Percentiles rank a stretch among this genome's conserved stretches.
Conservation (phyloP, 1,139 yeast species). For the Waltiozyma sp. region DNA sequence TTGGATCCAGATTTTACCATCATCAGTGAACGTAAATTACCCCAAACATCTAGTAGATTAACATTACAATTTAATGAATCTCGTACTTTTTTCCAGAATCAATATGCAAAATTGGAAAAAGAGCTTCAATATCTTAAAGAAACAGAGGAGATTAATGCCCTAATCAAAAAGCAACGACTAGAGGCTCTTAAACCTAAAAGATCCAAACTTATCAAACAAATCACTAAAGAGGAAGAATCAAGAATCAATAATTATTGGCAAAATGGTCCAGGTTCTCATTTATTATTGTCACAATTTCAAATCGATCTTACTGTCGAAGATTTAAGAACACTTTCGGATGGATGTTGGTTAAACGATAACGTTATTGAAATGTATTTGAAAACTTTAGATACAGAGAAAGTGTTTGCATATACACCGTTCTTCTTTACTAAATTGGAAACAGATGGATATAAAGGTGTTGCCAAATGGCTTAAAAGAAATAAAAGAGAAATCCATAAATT, state of each 20-base stretch:
- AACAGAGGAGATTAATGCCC: slow-evolving; percentile 21
- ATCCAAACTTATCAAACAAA: slow-evolving; percentile 17
- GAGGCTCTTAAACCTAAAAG: slow-evolving; percentile 14
- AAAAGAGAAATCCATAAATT: slow-evolving; percentile 56
- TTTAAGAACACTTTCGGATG: slow-evolving; percentile 55
- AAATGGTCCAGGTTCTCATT: slow-evolving; percentile 21
- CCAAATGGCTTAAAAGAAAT: slow-evolving; percentile 82
- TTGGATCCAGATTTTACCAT: background rate
- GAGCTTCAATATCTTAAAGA: slow-evolving; percentile 30
- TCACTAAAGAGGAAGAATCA: slow-evolving; percentile 23
- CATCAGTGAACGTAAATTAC: slow-evolving; percentile 18
- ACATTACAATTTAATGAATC: slow-evolving; percentile 16
- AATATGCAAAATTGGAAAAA: slow-evolving; percentile 30
- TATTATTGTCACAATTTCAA: slow-evolving; percentile 31
- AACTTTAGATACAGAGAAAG: slow-evolving; percentile 32
- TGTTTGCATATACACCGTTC: slow-evolving; percentile 78
- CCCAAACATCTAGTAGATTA: slow-evolving; percentile 17
- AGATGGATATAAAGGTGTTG: slow-evolving; percentile 74
- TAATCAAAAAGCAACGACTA: slow-evolving; percentile 25
- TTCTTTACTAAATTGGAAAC: slow-evolving; percentile 62
- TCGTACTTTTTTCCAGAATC: slow-evolving; percentile 21
- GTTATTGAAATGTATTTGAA: slow-evolving; percentile 75
- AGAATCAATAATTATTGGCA: slow-evolving; percentile 31
- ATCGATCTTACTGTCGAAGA: slow-evolving; percentile 61
- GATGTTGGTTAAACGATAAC: slow-evolving; percentile 84